Evolutionary conservation across 768 basidiomycete genomes (phyloP), one percentile per base, ranked within the genome.

Genomic region (Tremella fuciformis): DNA sequence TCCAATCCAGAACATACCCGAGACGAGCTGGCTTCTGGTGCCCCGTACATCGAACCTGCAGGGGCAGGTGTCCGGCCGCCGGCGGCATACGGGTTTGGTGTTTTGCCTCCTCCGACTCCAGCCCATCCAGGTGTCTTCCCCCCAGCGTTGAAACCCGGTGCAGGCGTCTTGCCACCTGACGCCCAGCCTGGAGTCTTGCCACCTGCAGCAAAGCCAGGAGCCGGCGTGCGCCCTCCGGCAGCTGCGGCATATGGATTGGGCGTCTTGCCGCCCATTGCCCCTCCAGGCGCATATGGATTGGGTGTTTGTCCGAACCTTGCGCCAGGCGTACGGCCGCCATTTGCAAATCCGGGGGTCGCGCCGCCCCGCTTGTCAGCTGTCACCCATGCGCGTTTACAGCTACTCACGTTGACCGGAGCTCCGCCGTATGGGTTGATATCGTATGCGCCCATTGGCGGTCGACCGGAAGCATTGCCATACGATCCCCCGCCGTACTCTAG

Each of bases 251-350:
- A 81, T 0, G 84, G 83, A 62, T 85, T 84, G 8, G 85, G 85
- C 2, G 85, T 86, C 46, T 67, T 66, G 38, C 72, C 72, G 15
- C 72, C 73, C 26, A 18, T 13, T 2, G 11, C 58, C 62, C 29
- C 44, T 41, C 63, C 64, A 38, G 50, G 47, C 13, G 79, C 80
- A 57, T 88, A 86, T 0, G 87, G 86, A 73, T 88, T 89, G 3
- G 88, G 87, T 1, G 88, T 88, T 55, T 83, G 79, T 25, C 84
- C 83, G 41, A 79, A 78, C 8, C 81, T 81, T 82, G 66, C 67
- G 9, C 79, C 83, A 58, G 78, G 77, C 19, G 78, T 78, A 49
- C 68, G 60, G 18, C 76, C 77, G 15, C 69, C 76, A 38, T 58
- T 57, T n/a, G 44, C 52, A 34, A 49, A 49, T 21, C 47, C 68